These are phyloP conservation scores for Alternaria infectoria DNA, from an alignment of 2,329 filamentous ascomycete genomes.

Conservation along the genomic window DNA sequence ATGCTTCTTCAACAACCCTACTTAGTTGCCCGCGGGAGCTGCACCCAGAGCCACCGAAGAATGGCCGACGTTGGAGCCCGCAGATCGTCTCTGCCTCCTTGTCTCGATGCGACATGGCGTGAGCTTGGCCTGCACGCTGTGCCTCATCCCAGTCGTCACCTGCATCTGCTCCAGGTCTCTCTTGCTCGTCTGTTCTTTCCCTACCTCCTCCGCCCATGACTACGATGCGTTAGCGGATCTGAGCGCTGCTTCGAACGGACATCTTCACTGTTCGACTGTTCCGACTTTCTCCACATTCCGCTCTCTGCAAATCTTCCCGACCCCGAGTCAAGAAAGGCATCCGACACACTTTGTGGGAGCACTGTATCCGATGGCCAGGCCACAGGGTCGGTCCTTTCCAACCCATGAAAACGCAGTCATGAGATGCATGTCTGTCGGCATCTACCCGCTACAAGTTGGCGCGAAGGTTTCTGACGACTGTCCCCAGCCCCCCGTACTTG, in stretches of 20 bases:
- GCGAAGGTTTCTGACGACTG: conserved; percentile 9
- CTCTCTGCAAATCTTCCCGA: conserved; percentile 4
- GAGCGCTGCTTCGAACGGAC: conserved; percentile 10
- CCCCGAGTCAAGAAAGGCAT: conserved; percentile 7
- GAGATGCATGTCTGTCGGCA: conserved; percentile 10
- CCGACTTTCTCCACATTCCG: conserved; percentile 4
- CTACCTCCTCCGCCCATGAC: conserved; percentile 8
- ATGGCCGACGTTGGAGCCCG: conserved; percentile 33
- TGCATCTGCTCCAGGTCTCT: conserved; percentile 19
- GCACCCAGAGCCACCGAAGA: conserved; percentile 36
- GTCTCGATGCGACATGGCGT: conserved; percentile 25
- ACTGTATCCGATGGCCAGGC: background rate
- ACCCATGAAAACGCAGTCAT: conserved; percentile 3
- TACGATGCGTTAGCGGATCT: conserved; percentile 15
- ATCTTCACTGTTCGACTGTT: conserved; percentile 15
- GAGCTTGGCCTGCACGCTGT: conserved; percentile 7
- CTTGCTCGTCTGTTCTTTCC: conserved; percentile 23
- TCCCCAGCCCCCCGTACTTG: conserved; percentile 23
- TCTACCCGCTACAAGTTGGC: conserved; percentile 6
- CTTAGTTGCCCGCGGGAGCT: conserved; percentile 6
- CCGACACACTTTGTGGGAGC: background rate
- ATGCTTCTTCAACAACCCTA: conserved; percentile 11
- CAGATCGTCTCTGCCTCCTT: conserved; percentile 24
- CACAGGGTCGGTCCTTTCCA: conserved; percentile 4
- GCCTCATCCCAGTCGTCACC: conserved; percentile 14